Evolutionary conservation across 179 eudicot species (phyloP).

Genomic region (Carnegiea gigantea): DNA sequence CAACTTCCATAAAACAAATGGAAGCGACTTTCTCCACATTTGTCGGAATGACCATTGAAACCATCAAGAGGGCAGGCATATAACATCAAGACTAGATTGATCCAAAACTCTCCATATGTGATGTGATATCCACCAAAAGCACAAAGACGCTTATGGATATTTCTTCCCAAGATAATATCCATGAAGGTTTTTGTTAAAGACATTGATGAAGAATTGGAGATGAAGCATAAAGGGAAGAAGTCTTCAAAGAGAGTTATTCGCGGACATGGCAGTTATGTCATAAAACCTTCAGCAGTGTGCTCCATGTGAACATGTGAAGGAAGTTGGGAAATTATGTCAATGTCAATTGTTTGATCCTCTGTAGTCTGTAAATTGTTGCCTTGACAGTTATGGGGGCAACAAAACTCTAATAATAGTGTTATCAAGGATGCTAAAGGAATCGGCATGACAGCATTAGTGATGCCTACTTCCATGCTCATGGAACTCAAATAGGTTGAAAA

Average conservation of each 20-base stretch:
- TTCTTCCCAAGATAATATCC: not conserved
- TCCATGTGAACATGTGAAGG: not conserved
- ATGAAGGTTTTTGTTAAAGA: not conserved
- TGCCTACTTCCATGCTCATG: not conserved
- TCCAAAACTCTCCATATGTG: not conserved
- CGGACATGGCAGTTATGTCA: not conserved
- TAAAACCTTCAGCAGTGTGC: not conserved
- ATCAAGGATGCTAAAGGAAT: not conserved
- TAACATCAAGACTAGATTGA: not conserved
- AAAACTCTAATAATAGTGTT: not conserved
- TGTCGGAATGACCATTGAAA: not conserved
- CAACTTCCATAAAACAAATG: not conserved
- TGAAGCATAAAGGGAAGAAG: not conserved
- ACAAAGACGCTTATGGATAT: not conserved
- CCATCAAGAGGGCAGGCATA: not conserved
- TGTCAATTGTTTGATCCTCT: too few species aligned
- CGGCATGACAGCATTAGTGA: not conserved
- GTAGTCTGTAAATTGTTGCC: too few species aligned
- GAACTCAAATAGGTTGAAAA: not conserved
- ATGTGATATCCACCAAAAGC: not conserved
- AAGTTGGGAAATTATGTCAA: too few species aligned
- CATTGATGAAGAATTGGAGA: not conserved
- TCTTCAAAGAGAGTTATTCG: not conserved
- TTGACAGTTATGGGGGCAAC: not conserved
- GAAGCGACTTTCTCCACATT: not conserved